Conservation (phyloP, 2,329 filamentous ascomycete species). For the Colletotrichum acutatum region DNA sequence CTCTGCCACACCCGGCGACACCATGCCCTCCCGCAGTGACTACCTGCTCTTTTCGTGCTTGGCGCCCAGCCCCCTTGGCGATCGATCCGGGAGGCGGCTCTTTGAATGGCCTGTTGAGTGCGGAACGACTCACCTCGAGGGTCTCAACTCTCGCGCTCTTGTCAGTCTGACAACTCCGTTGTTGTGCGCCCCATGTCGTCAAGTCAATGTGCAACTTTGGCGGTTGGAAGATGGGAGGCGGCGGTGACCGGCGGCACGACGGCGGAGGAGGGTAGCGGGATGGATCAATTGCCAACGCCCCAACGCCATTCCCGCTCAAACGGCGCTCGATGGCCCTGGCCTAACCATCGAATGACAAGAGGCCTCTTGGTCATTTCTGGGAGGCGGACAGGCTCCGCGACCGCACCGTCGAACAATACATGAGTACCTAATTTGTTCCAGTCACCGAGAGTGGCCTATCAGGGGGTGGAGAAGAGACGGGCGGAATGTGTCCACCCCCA, state of each 20-base stretch:
- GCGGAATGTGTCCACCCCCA: constrained; percentile 8
- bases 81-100: constrained; percentile 25
- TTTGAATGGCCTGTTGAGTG: background rate
- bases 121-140: background rate
- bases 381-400: background rate
- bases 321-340: background rate
- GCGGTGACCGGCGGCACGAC: background rate
- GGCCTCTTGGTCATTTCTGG: background rate
- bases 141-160: background rate
- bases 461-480: constrained; percentile 16
- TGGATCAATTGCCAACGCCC: constrained; percentile 17
- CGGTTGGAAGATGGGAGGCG: background rate
- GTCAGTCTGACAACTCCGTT: background rate
- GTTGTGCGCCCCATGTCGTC: background rate
- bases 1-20: background rate
- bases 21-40: background rate
- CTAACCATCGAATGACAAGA: background rate
- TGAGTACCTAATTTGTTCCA: constrained; percentile 10
- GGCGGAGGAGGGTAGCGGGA: background rate
- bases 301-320: background rate
- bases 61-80: constrained; percentile 31
- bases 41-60: constrained; percentile 1
- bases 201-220: background rate
- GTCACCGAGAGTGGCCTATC: constrained; percentile 26
- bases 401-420: background rate